phyloP scores from a whole-genome alignment of 306 rosid genomes.

The Quercus ilex region DNA sequence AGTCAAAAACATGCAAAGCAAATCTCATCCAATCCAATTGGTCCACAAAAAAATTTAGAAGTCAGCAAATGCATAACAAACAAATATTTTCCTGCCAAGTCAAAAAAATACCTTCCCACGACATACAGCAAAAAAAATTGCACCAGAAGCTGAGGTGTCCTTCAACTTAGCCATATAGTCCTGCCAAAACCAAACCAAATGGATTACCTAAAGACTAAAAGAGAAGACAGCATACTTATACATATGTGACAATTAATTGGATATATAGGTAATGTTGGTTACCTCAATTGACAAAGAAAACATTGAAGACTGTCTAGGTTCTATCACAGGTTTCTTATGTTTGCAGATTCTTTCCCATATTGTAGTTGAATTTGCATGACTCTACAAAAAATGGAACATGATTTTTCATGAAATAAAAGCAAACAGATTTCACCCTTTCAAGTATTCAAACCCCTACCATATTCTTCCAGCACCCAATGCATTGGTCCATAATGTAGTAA shows the following conservation, averaged over 20 bases:
- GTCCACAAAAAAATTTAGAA: conserved; percentile 13
- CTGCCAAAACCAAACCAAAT: conserved; percentile 41
- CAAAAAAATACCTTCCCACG: conserved; percentile 81
- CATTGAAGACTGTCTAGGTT: conserved; percentile 85
- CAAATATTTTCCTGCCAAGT: neutral
- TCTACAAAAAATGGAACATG: conserved; percentile 41
- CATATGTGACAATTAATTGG: conserved; percentile 13
- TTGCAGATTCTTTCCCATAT: conserved; percentile 94
- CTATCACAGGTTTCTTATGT: conserved; percentile 92
- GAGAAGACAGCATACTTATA: conserved; percentile 11
- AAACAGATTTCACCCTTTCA: conserved; percentile 23
- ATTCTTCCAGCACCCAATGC: conserved; percentile 80
- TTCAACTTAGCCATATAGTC: conserved; percentile 82
- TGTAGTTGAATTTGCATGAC: conserved; percentile 59
- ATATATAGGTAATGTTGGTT: conserved; percentile 15
- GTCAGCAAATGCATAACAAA: conserved; percentile 13
- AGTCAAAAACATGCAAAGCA: neutral
- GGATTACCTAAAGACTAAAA: conserved; percentile 14
- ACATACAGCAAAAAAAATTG: conserved; percentile 91
- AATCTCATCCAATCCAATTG: neutral
- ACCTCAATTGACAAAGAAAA: conserved; percentile 84
- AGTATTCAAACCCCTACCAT: conserved; percentile 39
- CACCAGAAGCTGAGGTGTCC: conserved; percentile 82
- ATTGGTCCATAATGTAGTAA: conserved; percentile 86
- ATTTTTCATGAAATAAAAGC: conserved; percentile 14